Conservation (phyloP, 352 stramenopile genomes). For the Phytophthora melonis region DNA sequence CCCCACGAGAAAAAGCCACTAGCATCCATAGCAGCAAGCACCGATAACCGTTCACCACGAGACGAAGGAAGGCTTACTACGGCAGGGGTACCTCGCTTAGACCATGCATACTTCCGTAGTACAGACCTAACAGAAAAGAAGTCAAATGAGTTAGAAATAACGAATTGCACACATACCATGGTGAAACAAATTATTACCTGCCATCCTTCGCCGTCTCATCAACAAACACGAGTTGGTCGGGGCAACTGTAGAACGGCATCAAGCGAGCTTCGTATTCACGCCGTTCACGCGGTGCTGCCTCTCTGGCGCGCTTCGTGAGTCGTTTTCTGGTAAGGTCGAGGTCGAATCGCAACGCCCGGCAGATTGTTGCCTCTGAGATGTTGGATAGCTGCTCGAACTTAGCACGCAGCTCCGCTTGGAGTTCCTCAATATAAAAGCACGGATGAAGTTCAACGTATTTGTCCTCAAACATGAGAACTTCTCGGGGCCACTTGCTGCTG, state of each 20-base stretch:
- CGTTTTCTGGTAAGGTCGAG: conserved; percentile 26
- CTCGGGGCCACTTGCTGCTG: conserved; percentile 9
- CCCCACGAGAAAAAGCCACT: conserved; percentile 33
- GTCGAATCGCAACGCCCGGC: conserved; percentile 33
- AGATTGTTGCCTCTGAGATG: conserved; percentile 24
- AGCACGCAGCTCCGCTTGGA: conserved; percentile 14
- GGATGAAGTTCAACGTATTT: conserved; percentile 30
- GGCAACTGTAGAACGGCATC: conserved; percentile 23
- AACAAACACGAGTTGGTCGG: conserved; percentile 20
- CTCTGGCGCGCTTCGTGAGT: conserved; percentile 17
- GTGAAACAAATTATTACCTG: not conserved
- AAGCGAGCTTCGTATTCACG: conserved; percentile 1
- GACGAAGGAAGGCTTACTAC: conserved; percentile 27
- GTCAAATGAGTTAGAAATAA: not conserved
- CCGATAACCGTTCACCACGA: conserved; percentile 25
- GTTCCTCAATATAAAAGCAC: conserved; percentile 44
- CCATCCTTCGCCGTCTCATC: conserved; percentile 19
- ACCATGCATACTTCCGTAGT: conserved; percentile 3
- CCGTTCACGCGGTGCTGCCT: conserved; percentile 12
- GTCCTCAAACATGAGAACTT: conserved; percentile 14
- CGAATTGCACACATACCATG: no score
- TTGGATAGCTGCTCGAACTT: conserved; percentile 12
- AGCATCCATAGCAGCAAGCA: conserved; percentile 32
- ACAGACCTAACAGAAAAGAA: not conserved
- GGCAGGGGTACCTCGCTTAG: conserved; percentile 6